Base-by-base conservation (phyloP, 208 protist genomes). In the Trypanosoma brucei region DNA sequence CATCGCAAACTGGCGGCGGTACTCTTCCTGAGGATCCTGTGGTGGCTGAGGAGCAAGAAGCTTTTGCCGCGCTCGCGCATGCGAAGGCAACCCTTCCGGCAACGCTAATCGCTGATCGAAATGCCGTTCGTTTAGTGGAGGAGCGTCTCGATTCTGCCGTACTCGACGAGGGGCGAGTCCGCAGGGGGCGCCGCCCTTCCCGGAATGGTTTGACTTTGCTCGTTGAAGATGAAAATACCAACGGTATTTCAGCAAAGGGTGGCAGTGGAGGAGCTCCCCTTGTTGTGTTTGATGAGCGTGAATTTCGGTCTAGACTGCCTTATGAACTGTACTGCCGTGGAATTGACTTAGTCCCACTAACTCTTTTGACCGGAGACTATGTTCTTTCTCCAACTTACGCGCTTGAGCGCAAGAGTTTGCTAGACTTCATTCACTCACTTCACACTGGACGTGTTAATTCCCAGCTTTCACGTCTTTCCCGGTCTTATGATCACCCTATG, bases 281-380 rank as follows among this genome's bases (percentile, higher is more conserved):
- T 49, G 55, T 95, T 44, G 68, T 95, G 39, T 90, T 95, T 68
- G 88, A 95, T 58, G 86, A 95, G 55, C 83, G 88, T 0, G 85
- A 95, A 66, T 90, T 95, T 59, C 83, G 88, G 33, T 91, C 81
- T 3, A 72, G 75, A 46, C 60, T 95, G 37, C 88, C 88, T 34
- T 91, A 92, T 71, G 52, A 72, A 36, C 53, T 95, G 5, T 95
- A 84, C 69, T 56, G 65, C 30, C 74, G 75, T 3, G 86, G 86
- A 37, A 68, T 91, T n/a, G 76, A 88, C 22, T 64, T 95, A n/a
- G 75, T 92, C 6, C 88, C 88, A 33, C 68, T 95, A 38, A 92
- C 86, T 0, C 70, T 95, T 11, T 65, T 68, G n/a, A 90, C 81
- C 6, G 85, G 76, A 30, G 88, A 95, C 65, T 95, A 95, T 66